Base-by-base conservation (phyloP, 2,329 filamentous ascomycete genomes). In the Knoxdaviesia proteae region DNA sequence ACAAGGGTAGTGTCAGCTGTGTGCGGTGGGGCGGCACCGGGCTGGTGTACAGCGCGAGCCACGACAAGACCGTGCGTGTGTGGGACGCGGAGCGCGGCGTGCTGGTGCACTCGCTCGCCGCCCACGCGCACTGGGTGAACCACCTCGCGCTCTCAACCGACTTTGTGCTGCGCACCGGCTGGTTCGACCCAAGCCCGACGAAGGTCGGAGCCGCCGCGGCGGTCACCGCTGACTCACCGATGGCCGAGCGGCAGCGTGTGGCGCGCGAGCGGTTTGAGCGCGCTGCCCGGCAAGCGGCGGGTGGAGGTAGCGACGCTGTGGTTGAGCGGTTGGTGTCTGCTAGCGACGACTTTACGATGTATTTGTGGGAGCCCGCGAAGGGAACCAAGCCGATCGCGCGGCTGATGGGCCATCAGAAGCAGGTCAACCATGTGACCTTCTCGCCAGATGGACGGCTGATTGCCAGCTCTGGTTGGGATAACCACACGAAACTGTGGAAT, bases 341-440 rank as follows among this genome's bases (percentile, higher is more conserved):
- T 3, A 88, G 80, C 49, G 90, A 96, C 55, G 90, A 98, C 58
- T 93, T 87, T 58, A 94, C 87, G 5, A 88, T 98, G 71, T 94
- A 86, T 56, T 69, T 98, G 6, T 98, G 88, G 88, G 83, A 92
- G 46, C 87, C 87, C 0, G 68, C 77, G 7, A 60, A 69, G 46
- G 77, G 79, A 4, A 82, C 68, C 6, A 94, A 96, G 57, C 87
- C 88, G 1, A 65, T 96, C 4, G 80, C 83, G n/a, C 70, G 86
- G 34, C 71, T 96, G 61, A 61, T 84, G n/a, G 90, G 90, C 2
- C 90, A 98, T 54, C 84, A 94, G 57, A 96, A 96, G 61, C 83
- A 88, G 55, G 87, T 96, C 50, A 94, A 96, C 58, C 83, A 94
- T 56, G 87, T 96, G 40, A 81, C 79, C 0, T 96, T 96, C 60